These are phyloP conservation scores for Globisporangium iwayamae DNA, from an alignment of 352 stramenopile genomes.

Conservation along the genomic window DNA sequence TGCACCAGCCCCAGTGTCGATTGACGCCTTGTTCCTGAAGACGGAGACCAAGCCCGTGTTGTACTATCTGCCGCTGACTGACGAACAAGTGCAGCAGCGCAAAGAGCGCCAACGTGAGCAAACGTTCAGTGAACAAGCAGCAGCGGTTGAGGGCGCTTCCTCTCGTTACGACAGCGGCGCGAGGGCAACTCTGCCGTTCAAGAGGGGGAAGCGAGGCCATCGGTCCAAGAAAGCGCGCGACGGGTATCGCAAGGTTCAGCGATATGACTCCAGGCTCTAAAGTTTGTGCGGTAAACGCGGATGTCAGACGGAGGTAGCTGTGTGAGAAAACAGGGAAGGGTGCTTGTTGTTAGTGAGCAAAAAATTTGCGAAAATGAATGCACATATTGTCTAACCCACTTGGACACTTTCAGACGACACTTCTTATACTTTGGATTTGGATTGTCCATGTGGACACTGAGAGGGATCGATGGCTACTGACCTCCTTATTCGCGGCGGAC, in stretches of 20 bases:
- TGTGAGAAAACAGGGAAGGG: neutral
- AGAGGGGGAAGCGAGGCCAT: neutral
- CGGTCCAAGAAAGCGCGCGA: neutral
- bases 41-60: constrained; percentile 74
- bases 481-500: neutral
- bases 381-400: neutral
- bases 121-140: neutral
- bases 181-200: neutral
- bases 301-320: neutral
- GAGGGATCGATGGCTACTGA: neutral
- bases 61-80: constrained; percentile 74
- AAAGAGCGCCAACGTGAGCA: constrained; percentile 18
- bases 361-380: neutral
- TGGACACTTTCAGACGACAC: neutral
- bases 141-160: neutral
- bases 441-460: neutral
- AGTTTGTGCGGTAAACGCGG: neutral
- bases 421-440: neutral
- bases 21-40: constrained; percentile 78
- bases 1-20: constrained; percentile 29
- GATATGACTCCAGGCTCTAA: neutral
- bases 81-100: constrained; percentile 59
- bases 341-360: neutral
- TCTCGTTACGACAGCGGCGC: neutral
- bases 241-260: neutral